Base-by-base conservation (phyloP, 108 stramenopile species). In the Cyclotella cryptica region DNA sequence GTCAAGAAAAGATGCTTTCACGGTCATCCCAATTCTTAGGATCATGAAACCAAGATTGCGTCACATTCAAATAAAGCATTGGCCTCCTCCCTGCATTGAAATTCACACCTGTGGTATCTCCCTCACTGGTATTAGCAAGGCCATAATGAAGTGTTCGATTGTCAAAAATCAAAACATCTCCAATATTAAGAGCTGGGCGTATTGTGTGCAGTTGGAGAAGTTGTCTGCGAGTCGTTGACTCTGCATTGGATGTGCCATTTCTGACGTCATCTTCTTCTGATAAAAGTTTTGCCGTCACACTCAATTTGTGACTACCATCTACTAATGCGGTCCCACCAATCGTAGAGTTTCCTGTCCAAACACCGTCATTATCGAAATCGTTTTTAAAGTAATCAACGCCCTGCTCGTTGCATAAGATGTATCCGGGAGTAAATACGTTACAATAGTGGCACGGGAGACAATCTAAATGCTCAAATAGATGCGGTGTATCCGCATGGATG, bases 321-420 rank as follows among this genome's bases (percentile, higher is more conserved):
- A 97, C 84, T 65, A 95, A 91, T 26, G 93, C 92, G 19, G 93
- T 95, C 15, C 91, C 91, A 12, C 92, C 96, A n/a, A 91, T 89
- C 13, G 72, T 58, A 13, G 78, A 69, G 45, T 69, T 74, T 19
- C 86, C 86, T 19, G 79, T 81, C 63, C 78, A 85, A 30, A 55
- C 72, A 3, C 84, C 85, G 62, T 77, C 78, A 30, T 14, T 24
- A 40, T 71, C 65, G 17, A 84, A 83, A 35, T 79, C 78, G 41
- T 75, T 52, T 51, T 57, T 66, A 27, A 51, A 66, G 24, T n/a
- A 61, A 21, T 57, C 19, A 47, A 41, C 24, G 41, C 51, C 18
- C 85, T 81, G 4, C 69, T 58, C 24, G 69, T 45, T 18, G 66
- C 43, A 62, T 79, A n/a, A 0, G 69, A 68, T 45, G 41, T 74